Evolutionary conservation across 345 rosid genomes (phyloP).

Genomic region (Cardamine chenopodiifolia): DNA sequence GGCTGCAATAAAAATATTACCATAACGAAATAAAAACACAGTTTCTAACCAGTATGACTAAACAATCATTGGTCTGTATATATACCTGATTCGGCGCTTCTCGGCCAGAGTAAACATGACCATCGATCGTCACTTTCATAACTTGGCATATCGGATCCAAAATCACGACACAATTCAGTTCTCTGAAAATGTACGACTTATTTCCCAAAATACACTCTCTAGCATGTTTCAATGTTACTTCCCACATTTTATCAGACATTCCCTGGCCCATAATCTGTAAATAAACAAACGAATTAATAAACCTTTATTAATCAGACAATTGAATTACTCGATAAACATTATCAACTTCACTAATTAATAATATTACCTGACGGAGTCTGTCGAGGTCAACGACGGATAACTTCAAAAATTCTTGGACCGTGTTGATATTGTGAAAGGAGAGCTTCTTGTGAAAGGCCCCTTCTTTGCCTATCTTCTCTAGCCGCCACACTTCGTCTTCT

Average conservation of each 20-base stretch:
- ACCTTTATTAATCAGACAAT: neutral
- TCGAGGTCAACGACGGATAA: constrained; percentile 54
- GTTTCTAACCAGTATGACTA: neutral
- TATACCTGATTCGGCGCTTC: constrained; percentile 57
- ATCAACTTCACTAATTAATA: neutral
- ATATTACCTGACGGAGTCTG: constrained; percentile 53
- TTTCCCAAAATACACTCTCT: constrained; percentile 66
- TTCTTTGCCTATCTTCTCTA: constrained; percentile 82
- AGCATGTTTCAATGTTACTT: constrained; percentile 70
- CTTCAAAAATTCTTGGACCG: constrained; percentile 84
- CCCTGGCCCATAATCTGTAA: constrained; percentile 66
- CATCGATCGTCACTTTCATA: constrained; percentile 51
- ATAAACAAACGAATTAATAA: neutral
- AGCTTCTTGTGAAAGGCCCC: constrained; percentile 89
- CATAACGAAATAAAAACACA: neutral
- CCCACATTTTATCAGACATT: constrained; percentile 91
- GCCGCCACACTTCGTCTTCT: constrained; percentile 87
- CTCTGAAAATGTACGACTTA: constrained; percentile 49
- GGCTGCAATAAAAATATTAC: constrained; percentile 43
- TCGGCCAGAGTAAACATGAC: constrained; percentile 41
- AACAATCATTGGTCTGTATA: neutral
- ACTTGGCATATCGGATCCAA: constrained; percentile 77
- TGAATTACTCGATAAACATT: neutral
- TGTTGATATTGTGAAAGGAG: constrained; percentile 40
- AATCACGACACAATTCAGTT: constrained; percentile 40